Percentiles rank a stretch among this genome's conserved stretches.
Evolutionary conservation across 1,284 basidiomycete genomes (phyloP).

Genomic region (Kalmanozyma brasiliensis): DNA sequence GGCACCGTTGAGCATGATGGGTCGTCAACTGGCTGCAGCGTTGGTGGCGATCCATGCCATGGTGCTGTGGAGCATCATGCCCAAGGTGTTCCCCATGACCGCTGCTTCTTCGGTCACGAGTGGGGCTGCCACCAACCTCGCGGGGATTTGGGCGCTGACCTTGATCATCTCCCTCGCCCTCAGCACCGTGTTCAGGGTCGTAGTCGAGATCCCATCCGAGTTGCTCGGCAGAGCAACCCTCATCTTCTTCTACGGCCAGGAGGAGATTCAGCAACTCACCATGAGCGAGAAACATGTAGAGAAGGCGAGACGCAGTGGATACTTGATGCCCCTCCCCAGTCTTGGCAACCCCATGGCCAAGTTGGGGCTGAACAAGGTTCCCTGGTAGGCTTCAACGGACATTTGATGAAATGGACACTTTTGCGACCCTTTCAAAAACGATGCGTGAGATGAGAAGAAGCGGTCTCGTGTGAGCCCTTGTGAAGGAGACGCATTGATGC

Average conservation of each 20-base stretch:
- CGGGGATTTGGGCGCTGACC: conserved; percentile 44
- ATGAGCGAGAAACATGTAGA: conserved; percentile 26
- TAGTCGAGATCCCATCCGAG: conserved; percentile 43
- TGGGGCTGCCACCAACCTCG: conserved; percentile 27
- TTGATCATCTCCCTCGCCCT: conserved; percentile 35
- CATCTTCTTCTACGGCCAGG: conserved; percentile 47
- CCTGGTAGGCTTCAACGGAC: no score
- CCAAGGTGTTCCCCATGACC: conserved; percentile 42
- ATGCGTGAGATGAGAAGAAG: no score
- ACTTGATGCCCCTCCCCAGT: conserved; percentile 34
- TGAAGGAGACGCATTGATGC: no score
- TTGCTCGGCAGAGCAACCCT: conserved; percentile 39
- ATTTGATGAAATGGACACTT: conserved; percentile 9
- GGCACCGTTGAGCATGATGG: conserved; percentile 35
- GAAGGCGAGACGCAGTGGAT: conserved; percentile 31
- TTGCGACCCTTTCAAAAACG: no score
- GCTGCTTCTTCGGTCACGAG: conserved; percentile 19
- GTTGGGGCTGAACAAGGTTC: conserved; percentile 40
- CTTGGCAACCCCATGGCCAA: conserved; percentile 50
- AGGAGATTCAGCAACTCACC: conserved; percentile 31
- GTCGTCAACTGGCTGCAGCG: conserved; percentile 41
- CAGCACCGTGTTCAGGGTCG: conserved; percentile 22
- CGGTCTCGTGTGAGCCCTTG: no score
- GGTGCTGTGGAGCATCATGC: conserved; percentile 44
- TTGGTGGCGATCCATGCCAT: conserved; percentile 36